Percentiles rank a stretch among this genome's conserved stretches.
Conservation (phyloP, 306 rosid species). For the Cicer bijugum region DNA sequence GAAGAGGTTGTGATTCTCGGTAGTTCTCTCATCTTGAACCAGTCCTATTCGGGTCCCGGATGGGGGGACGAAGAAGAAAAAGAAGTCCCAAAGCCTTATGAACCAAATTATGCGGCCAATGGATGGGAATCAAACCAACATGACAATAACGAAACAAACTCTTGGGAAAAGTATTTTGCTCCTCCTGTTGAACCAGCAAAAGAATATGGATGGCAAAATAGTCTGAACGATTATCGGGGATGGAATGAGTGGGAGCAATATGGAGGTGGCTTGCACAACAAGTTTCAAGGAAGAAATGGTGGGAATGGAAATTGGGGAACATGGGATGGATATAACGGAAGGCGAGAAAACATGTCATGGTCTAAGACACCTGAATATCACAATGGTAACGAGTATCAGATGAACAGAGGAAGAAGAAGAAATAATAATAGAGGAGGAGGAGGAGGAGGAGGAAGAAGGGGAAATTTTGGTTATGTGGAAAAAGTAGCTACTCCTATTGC, state of each 20-base stretch:
- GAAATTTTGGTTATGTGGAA: slow-evolving; percentile 42
- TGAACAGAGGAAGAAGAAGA: slow-evolving; percentile 55
- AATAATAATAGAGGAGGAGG: slow-evolving; percentile 43
- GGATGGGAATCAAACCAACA: slow-evolving; percentile 38
- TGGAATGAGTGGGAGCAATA: slow-evolving; percentile 51
- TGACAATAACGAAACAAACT: slow-evolving; percentile 41
- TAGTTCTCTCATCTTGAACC: slow-evolving; percentile 51
- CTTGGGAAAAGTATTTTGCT: slow-evolving; percentile 48
- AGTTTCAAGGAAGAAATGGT: slow-evolving; percentile 42
- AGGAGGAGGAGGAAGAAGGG: slow-evolving; percentile 55
- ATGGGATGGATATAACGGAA: slow-evolving; percentile 46
- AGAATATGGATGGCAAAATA: slow-evolving; percentile 45
- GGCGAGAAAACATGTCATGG: slow-evolving; percentile 54
- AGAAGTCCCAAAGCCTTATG: slow-evolving; percentile 44
- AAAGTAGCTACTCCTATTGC: slow-evolving; percentile 39
- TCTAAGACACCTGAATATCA: slow-evolving; percentile 46
- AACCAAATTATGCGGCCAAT: slow-evolving; percentile 30
- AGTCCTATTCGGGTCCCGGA: slow-evolving; percentile 48
- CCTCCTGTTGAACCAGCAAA: slow-evolving; percentile 37
- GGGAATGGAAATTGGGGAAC: slow-evolving; percentile 52
- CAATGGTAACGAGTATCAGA: slow-evolving; percentile 49
- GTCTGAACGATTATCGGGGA: slow-evolving; percentile 40
- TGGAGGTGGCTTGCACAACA: slow-evolving; percentile 44
- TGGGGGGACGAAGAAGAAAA: slow-evolving; percentile 47
- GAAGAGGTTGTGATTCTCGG: slow-evolving; percentile 50